Conservation (phyloP, 2,329 filamentous ascomycete species). For the Apiospora pterosperma region DNA sequence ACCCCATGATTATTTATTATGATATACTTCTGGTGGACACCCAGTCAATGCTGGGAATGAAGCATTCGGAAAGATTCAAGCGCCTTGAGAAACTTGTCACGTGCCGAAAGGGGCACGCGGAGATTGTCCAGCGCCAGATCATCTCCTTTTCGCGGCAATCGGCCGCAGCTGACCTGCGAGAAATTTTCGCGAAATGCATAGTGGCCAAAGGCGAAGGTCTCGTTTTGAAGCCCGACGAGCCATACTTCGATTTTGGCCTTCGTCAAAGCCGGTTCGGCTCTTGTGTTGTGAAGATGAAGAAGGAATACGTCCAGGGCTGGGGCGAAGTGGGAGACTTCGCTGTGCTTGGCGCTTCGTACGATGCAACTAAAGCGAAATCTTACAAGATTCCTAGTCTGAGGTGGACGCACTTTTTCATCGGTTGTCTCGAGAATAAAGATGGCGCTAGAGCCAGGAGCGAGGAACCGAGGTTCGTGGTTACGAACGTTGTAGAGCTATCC, state of each 20-base stretch:
- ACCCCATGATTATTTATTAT: conserved; percentile 61
- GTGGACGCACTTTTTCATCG: conserved; percentile 81
- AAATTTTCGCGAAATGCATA: conserved; percentile 66
- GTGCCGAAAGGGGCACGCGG: conserved; percentile 57
- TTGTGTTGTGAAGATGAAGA: conserved; percentile 79
- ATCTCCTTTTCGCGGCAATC: conserved; percentile 60
- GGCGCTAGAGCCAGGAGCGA: conserved; percentile 47
- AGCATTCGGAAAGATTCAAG: conserved; percentile 57
- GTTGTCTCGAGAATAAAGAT: conserved; percentile 68
- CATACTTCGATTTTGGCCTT: conserved; percentile 63
- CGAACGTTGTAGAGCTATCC: conserved; percentile 60
- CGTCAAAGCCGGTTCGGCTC: conserved; percentile 19
- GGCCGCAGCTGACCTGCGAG: conserved; percentile 53
- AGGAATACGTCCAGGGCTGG: conserved; percentile 75
- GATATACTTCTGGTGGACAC: conserved; percentile 54
- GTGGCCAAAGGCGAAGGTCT: conserved; percentile 69
- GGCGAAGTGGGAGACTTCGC: conserved; percentile 84
- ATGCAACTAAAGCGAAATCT: conserved; percentile 57
- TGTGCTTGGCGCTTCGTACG: conserved; percentile 71
- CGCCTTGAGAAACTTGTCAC: conserved; percentile 54
- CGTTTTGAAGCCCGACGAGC: conserved; percentile 74
- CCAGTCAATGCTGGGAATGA: conserved; percentile 45
- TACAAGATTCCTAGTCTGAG: conserved; percentile 52
- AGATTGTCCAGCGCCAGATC: conserved; percentile 62
- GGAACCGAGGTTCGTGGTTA: conserved; percentile 61